Percentiles rank a stretch among this genome's conserved stretches.
Conservation (phyloP, 768 basidiomycete species). For the Psilocybe tampanensis region DNA sequence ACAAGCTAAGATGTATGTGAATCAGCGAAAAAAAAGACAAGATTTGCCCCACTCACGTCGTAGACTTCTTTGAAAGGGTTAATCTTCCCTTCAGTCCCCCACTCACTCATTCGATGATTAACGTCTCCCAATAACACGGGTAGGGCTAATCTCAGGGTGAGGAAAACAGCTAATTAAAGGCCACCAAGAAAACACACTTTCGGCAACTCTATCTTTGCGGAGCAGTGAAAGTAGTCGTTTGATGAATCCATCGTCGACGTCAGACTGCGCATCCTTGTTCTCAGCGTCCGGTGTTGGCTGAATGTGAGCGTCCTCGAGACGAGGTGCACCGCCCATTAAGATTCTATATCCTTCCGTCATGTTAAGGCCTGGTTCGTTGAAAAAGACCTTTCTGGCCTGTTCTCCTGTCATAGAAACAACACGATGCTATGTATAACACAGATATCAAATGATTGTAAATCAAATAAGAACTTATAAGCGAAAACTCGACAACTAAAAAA, state of each 20-base stretch:
- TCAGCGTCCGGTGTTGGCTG: neutral
- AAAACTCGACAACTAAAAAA: neutral
- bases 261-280: constrained; percentile 6
- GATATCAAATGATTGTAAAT: neutral
- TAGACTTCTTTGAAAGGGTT: constrained; percentile 36
- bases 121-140: constrained; percentile 28
- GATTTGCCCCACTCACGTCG: constrained; percentile 30
- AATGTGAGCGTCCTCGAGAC: constrained; percentile 24
- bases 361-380: constrained; percentile 28
- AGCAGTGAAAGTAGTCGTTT: constrained; percentile 23
- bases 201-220: constrained; percentile 22
- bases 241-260: constrained; percentile 17
- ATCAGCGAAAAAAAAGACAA: too few relatives aligned
- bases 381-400: constrained; percentile 27
- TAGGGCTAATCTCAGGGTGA: constrained; percentile 7
- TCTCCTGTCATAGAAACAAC: constrained; percentile 21
- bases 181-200: constrained; percentile 13
- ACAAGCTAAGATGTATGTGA: constrained; percentile 28
- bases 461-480: neutral
- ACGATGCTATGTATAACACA: constrained; percentile 15
- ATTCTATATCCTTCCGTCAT: constrained; percentile 35
- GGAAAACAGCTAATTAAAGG: neutral
- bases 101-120: constrained; percentile 20
- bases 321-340: constrained; percentile 31
- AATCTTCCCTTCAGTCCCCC: constrained; percentile 30